A percentile compares a stretch with the other conserved stretches of the same genome.
phyloP scores from a whole-genome alignment of 805 yeast genomes.

The Scheffersomyces ergatensis region DNA sequence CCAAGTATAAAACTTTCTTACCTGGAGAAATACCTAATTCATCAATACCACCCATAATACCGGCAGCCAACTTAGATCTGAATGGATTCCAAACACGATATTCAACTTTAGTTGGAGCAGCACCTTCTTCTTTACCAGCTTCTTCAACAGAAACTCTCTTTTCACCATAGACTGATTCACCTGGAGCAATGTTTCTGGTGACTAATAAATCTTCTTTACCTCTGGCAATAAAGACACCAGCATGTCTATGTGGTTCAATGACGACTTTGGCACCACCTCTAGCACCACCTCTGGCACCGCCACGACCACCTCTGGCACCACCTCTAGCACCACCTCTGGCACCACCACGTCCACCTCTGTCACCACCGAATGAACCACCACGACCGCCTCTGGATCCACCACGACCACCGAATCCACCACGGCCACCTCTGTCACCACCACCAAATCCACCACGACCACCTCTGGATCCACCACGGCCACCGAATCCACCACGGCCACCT shows the following conservation, averaged over 20 bases:
- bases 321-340: slow-evolving; percentile 44
- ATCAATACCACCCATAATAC: slow-evolving; percentile 99
- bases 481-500: slow-evolving; percentile 49
- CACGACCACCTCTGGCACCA: slow-evolving; percentile 56
- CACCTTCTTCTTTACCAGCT: slow-evolving; percentile 84
- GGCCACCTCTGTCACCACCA: slow-evolving; percentile 45
- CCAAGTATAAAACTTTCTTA: slow-evolving; percentile 92
- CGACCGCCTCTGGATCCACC: slow-evolving; percentile 51
- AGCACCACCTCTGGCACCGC: slow-evolving; percentile 81
- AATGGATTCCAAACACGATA: slow-evolving; percentile 99
- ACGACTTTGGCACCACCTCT: slow-evolving; percentile 93
- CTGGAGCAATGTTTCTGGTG: slow-evolving; percentile 96
- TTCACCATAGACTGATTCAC: slow-evolving; percentile 98
- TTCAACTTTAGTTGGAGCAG: slow-evolving; percentile 90
- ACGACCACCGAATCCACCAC: slow-evolving; percentile 52
- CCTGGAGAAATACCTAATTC: slow-evolving; percentile 98
- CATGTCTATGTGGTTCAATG: slow-evolving; percentile 98
- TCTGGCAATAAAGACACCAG: slow-evolving; percentile 98
- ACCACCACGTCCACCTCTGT: slow-evolving; percentile 35
- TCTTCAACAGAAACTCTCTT: slow-evolving; percentile 93
- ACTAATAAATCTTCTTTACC: slow-evolving; percentile 98
- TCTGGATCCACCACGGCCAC: slow-evolving; percentile 48
- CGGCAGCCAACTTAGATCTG: slow-evolving; percentile 99
- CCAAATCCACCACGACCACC: slow-evolving; percentile 59
- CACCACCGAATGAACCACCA: slow-evolving; percentile 29